Conservation (phyloP, 2,329 filamentous ascomycete species). For the Aspergillus chevalieri region DNA sequence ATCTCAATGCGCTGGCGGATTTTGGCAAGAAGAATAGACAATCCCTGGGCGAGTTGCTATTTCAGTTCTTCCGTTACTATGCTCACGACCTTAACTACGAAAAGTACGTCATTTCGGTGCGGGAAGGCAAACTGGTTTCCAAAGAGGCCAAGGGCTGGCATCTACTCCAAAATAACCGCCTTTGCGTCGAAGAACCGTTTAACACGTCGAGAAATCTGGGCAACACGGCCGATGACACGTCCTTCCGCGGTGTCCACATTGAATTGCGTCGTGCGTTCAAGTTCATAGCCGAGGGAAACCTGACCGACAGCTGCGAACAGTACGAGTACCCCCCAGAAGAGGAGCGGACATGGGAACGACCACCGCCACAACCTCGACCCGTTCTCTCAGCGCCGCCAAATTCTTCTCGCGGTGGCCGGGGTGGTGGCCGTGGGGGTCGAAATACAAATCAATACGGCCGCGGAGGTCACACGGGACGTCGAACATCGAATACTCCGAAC, state of each 20-base stretch:
- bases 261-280: constrained; percentile 87
- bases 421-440: constrained; percentile 44
- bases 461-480: constrained; percentile 43
- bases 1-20: constrained; percentile 65
- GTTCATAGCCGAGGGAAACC: constrained; percentile 67
- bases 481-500: constrained; percentile 53
- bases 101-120: constrained; percentile 74
- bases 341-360: constrained; percentile 51
- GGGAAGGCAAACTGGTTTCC: constrained; percentile 68
- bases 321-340: constrained; percentile 85
- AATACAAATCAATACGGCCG: constrained; percentile 46
- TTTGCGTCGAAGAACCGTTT: constrained; percentile 97
- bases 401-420: constrained; percentile 44
- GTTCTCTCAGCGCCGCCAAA: constrained; percentile 40
- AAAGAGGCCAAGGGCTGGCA: constrained; percentile 89
- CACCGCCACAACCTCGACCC: constrained; percentile 51
- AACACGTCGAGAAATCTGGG: constrained; percentile 83
- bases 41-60: constrained; percentile 76
- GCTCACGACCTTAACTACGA: constrained; percentile 90
- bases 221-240: constrained; percentile 93
- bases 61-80: constrained; percentile 92
- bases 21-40: constrained; percentile 78
- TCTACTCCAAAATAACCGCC: constrained; percentile 67
- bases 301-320: constrained; percentile 79
- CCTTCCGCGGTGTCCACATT: constrained; percentile 82